Evolutionary conservation across 75 land plant genomes (phyloP), one percentile per base, ranked within the genome.

Genomic region (Ceratopteris richardii): DNA sequence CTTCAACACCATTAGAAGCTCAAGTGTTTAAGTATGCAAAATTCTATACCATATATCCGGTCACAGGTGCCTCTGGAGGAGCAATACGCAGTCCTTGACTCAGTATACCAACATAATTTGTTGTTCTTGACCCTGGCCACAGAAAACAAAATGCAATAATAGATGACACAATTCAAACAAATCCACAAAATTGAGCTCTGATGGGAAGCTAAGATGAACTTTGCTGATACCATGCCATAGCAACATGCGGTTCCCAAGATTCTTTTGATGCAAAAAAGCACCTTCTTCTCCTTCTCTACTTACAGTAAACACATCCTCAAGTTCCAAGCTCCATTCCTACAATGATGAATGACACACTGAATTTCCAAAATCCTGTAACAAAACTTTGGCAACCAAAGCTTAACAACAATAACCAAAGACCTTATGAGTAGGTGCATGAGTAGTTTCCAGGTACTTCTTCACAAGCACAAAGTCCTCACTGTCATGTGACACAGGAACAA

Each of bases 371-470:
- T 63, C 29, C 56, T 21, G 4, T 46, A 2, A 46, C 50, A 46
- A 5, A 33, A 33, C 37, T 4, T 9, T 9, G 37, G 7, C 37
- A 33, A 2, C 50, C 22, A n/a, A n/a, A n/a, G n/a, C n/a, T n/a
- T n/a, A n/a, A n/a, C n/a, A n/a, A n/a, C n/a, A n/a, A n/a, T n/a
- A n/a, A n/a, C n/a, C n/a, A n/a, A n/a, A n/a, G n/a, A 89, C 98
- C 81, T 71, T 93, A 66, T 93, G 98, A 2, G 98, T 85, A 21
- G 98, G 98, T 17, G 98, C 98, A 81, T 93, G 98, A 37, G 98
- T 89, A 2, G 63, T 86, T 20, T 71, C 75, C 26, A 93, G 82
- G 57, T 83, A 93, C 47, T 83, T 83, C 58, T 89, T 69, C 55
- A 93, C 80, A 57, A 93, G 70, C 27, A 46, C 54, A 63, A 71